Evolutionary conservation across 2,329 filamentous ascomycete species (phyloP).

Genomic region (Coniella lustricola): DNA sequence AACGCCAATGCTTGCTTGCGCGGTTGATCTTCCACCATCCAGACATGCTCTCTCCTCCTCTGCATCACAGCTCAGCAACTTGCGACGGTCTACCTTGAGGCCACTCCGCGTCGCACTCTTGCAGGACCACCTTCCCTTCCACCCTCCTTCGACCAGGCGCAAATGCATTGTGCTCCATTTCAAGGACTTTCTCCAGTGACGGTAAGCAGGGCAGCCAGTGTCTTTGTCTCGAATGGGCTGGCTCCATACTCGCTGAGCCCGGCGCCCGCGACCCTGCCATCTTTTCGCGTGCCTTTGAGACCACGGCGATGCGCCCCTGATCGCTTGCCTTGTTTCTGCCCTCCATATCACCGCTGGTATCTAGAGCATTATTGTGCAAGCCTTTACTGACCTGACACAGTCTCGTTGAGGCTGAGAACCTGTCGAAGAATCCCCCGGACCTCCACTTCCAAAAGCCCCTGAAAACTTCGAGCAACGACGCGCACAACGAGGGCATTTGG

Average conservation of each 20-base stretch:
- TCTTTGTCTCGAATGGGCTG: not conserved
- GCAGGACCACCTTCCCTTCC: not conserved
- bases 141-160: not conserved
- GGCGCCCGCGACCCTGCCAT: not conserved
- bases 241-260: not conserved
- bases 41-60: slow-evolving; percentile 1
- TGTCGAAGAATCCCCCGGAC: not conserved
- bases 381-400: slow-evolving; percentile 8
- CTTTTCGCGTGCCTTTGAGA: not conserved
- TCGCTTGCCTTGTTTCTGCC: too few relatives aligned
- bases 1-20: slow-evolving; percentile 1
- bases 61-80: not conserved
- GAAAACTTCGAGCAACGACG: not conserved
- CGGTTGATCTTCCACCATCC: not conserved
- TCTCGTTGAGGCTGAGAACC: slow-evolving; percentile 8
- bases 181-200: not conserved
- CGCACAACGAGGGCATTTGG: not conserved
- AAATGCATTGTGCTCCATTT: slow-evolving; percentile 2
- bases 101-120: not conserved
- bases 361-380: not conserved
- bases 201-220: not conserved
- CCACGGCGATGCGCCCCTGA: not conserved
- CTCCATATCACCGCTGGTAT: not conserved
- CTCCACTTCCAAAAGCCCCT: not conserved
- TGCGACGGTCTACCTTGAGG: not conserved